Percentiles rank a stretch among this genome's conserved stretches.
These are phyloP conservation scores for Lentinula detonsa DNA, from an alignment of 768 basidiomycete genomes.

Conservation along the genomic window DNA sequence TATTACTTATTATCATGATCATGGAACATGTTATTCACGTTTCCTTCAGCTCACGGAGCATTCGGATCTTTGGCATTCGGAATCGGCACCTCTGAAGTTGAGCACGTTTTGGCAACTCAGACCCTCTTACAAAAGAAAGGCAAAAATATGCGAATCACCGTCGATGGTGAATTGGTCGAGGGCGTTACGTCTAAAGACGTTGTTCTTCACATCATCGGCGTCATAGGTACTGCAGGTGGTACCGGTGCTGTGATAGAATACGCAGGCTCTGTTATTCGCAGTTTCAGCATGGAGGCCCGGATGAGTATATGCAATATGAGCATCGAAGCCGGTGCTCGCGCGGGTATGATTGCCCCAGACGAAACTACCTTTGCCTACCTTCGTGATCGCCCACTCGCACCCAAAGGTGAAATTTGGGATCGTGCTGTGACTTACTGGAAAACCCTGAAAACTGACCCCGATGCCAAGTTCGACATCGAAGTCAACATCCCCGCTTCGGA, in stretches of 20 bases:
- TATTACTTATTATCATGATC: constrained; percentile 8
- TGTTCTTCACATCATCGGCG: constrained; percentile 83
- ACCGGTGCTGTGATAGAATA: constrained; percentile 92
- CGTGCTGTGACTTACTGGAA: constrained; percentile 82
- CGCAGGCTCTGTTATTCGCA: constrained; percentile 81
- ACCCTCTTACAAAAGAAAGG: constrained; percentile 81
- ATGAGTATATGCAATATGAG: constrained; percentile 96
- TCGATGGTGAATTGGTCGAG: constrained; percentile 74
- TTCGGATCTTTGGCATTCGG: constrained; percentile 92
- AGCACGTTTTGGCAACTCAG: constrained; percentile 91
- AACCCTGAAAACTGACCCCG: constrained; percentile 72
- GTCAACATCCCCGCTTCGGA: constrained; percentile 77
- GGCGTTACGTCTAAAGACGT: constrained; percentile 90
- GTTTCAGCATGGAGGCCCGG: constrained; percentile 84
- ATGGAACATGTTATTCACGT: constrained; percentile 3
- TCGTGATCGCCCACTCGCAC: constrained; percentile 72
- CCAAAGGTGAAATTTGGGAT: constrained; percentile 84
- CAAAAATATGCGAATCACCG: constrained; percentile 90
- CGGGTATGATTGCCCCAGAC: constrained; percentile 91
- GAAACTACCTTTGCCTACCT: constrained; percentile 84
- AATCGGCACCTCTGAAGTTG: constrained; percentile 91
- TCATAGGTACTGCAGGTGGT: constrained; percentile 91
- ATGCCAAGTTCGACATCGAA: constrained; percentile 80
- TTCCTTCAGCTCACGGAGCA: constrained; percentile 70
- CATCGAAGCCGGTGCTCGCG: constrained; percentile 89